Evolutionary conservation across 148 eudicot genomes (phyloP), one percentile per base, ranked within the genome.

Genomic region (Heliamphora exappendiculata): DNA sequence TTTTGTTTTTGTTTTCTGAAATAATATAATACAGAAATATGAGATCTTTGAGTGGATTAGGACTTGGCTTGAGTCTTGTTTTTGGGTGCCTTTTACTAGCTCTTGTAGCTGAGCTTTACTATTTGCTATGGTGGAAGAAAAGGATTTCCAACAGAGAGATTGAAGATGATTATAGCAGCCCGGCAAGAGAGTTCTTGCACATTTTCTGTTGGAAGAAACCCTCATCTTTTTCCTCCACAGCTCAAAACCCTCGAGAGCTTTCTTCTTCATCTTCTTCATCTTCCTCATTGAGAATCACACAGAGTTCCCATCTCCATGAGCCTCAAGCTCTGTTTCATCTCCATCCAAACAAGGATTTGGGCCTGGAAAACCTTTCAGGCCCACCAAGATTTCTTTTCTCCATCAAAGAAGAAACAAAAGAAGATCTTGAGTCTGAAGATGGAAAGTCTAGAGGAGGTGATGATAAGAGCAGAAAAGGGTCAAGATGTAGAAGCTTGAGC

Each of bases 61-160:
- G 94, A 26, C 84, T 92, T 68, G 94, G 82, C n/a, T 77, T 90
- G 70, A 92, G 91, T 83, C 76, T 88, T 71, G 84, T 88, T 33
- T 92, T 90, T 81, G 87, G 87, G 74, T 87, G 91, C 69, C 82
- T 92, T 73, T 55, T 88, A 44, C 45, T 92, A 69, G 92, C 92
- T 63, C 80, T 92, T 13, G 45, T 92, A 17, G 91, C 86, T 84
- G 97, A 90, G 81, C 76, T 92, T 60, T 90, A 88, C 84, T 92
- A 92, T 81, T 83, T 92, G 75, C 57, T 92, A 60, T 92, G 94
- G 94, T 92, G 97, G 92, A 92, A 88, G 64, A 92, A 82, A 70
- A 90, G 88, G 37, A 70, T 78, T 36, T 78, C 72, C 13, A 78
- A 82, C 59, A 83, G 81, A 84, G 84, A 80, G 10, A 62, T 84